Evolutionary conservation across 2,329 filamentous ascomycete genomes (phyloP), one percentile per base, ranked within the genome.

Genomic region (Sporothrix protearum): DNA sequence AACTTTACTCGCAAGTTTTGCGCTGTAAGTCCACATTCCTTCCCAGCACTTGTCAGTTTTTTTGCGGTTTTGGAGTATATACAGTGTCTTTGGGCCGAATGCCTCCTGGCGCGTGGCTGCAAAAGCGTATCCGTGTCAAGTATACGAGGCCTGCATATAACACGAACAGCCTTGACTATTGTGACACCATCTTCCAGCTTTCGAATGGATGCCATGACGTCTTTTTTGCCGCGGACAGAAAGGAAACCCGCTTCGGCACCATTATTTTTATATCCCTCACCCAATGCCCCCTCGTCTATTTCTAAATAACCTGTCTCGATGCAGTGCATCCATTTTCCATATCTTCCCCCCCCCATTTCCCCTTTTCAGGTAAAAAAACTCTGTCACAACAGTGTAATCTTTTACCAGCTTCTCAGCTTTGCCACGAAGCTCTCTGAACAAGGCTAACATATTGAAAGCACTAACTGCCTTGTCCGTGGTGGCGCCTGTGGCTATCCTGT

Each of bases 381-480:
- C n/a, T n/a, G n/a, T n/a, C n/a, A n/a, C n/a, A n/a, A n/a, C n/a
- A n/a, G n/a, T n/a, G n/a, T n/a, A n/a, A n/a, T n/a, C n/a, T n/a
- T n/a, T n/a, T n/a, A n/a, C n/a, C n/a, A n/a, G n/a, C 16, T 4
- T 59, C 16, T 36, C 28, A 19, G n/a, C 30, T 2, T 59, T 33
- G 10, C 12, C 16, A 36, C 8, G 33, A n/a, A n/a, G n/a, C 25
- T 22, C 16, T 6, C 28, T 8, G 28, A 36, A 2, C 42, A 47
- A 4, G 14, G 42, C 47, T 68, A 28, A 51, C 64, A 14, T 8
- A 5, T 30, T 25, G 25, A n/a, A 45, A 71, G 70, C 53, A 71
- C 70, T 39, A 71, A 71, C 63, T 68, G 70, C 28, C 63, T 71
- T 3, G 59, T 66, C 16, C 70, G 70, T 7, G 70, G 70, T 3